These are phyloP conservation scores for Colletotrichum costaricense DNA, from an alignment of 2,329 filamentous ascomycete species.

Conservation along the genomic window DNA sequence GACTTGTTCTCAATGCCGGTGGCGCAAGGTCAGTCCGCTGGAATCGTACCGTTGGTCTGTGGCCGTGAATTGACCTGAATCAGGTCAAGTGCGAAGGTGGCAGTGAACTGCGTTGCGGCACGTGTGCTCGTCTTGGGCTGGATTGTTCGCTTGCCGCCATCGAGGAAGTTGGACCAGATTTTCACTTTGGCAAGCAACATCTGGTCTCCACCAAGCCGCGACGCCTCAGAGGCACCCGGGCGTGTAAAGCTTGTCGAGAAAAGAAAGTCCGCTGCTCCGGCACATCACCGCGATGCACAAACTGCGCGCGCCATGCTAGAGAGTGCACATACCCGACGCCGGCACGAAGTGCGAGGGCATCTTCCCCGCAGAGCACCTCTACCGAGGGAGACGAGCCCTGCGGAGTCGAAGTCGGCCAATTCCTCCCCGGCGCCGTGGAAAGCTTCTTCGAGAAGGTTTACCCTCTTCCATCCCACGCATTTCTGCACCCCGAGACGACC, in stretches of 20 bases:
- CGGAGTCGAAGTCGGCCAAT: slow-evolving; percentile 27
- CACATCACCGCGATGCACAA: slow-evolving; percentile 38
- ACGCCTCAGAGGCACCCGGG: slow-evolving; percentile 36
- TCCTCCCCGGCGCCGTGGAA: slow-evolving; percentile 38
- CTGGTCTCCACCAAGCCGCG: slow-evolving; percentile 23
- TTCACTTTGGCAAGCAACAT: slow-evolving; percentile 33
- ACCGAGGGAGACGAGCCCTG: slow-evolving; percentile 6
- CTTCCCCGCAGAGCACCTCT: slow-evolving; percentile 13
- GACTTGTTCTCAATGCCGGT: slow-evolving; percentile 41
- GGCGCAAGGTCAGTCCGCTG: slow-evolving; percentile 36
- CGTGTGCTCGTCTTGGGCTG: slow-evolving; percentile 47
- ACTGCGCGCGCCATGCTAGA: slow-evolving; percentile 37
- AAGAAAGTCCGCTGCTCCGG: slow-evolving; percentile 41
- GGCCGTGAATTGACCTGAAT: background rate
- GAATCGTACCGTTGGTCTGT: background rate
- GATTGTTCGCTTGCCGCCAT: slow-evolving; percentile 44
- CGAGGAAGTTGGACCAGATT: background rate
- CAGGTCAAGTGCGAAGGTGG: slow-evolving; percentile 45
- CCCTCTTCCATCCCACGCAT: slow-evolving; percentile 45
- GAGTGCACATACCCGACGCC: slow-evolving; percentile 37
- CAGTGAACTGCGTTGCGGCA: slow-evolving; percentile 42
- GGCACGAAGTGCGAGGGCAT: slow-evolving; percentile 12
- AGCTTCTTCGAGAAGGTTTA: slow-evolving; percentile 42
- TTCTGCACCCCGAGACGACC: slow-evolving; percentile 48
- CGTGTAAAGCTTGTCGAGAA: slow-evolving; percentile 43